Evolutionary conservation across 306 rosid species (phyloP).

Genomic region (Glycine tomentella): DNA sequence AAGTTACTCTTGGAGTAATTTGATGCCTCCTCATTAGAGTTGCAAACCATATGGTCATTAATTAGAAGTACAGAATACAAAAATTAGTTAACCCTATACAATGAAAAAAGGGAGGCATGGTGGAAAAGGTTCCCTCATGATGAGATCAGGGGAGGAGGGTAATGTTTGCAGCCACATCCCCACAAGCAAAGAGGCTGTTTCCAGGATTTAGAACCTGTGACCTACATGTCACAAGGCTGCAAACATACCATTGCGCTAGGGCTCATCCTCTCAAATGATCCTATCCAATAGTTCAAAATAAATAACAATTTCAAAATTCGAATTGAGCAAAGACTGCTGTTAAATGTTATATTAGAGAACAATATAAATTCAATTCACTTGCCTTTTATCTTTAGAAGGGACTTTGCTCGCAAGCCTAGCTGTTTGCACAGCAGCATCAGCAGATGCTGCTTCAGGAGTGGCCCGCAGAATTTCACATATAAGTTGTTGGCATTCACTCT

Average conservation of each 20-base stretch:
- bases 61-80: too few relatives aligned
- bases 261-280: neutral
- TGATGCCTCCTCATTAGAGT: too few relatives aligned
- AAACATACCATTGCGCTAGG: neutral
- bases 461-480: constrained; percentile 98
- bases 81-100: neutral
- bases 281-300: constrained; percentile 14
- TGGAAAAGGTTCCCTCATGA: neutral
- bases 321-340: constrained; percentile 16
- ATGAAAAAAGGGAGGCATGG: constrained; percentile 1
- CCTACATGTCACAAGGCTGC: neutral
- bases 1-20: too few relatives aligned
- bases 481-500: constrained; percentile 99
- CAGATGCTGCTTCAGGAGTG: constrained; percentile 99
- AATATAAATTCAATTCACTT: constrained; percentile 53
- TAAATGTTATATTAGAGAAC: constrained; percentile 38
- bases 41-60: too few relatives aligned
- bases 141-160: neutral
- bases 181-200: constrained; percentile 1
- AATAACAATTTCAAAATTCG: neutral
- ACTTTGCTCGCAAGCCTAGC: constrained; percentile 97
- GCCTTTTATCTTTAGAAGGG: constrained; percentile 91
- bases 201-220: neutral
- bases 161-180: neutral
- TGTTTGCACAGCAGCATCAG: constrained; percentile 98